A percentile compares a stretch with the other conserved stretches of the same genome.
Conservation (phyloP, 2,329 filamentous ascomycete species). For the Neonectria punicea region DNA sequence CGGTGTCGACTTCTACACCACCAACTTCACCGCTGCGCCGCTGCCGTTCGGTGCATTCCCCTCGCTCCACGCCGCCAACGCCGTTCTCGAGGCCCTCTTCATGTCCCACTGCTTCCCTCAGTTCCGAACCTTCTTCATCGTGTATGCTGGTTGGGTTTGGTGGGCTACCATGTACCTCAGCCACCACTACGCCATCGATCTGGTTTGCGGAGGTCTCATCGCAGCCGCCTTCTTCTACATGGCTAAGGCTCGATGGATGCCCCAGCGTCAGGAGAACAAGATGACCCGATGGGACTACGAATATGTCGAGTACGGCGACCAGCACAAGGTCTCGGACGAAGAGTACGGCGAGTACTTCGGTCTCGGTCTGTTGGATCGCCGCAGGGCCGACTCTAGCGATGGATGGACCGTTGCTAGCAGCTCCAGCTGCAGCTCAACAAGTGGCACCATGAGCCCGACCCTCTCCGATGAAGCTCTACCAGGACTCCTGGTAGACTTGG, state of each 20-base stretch:
- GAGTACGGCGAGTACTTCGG: slow-evolving; percentile 60
- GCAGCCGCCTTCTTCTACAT: slow-evolving; percentile 85
- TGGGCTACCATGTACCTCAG: slow-evolving; percentile 99
- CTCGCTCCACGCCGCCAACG: slow-evolving; percentile 89
- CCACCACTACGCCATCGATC: slow-evolving; percentile 95
- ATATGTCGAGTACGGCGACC: slow-evolving; percentile 85
- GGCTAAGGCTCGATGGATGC: slow-evolving; percentile 81
- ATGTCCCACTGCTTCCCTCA: slow-evolving; percentile 92
- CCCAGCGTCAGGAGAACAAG: slow-evolving; percentile 85
- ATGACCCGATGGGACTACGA: slow-evolving; percentile 94
- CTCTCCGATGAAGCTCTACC: slow-evolving; percentile 56
- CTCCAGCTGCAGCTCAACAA: slow-evolving; percentile 68
- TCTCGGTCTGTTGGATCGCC: slow-evolving; percentile 57
- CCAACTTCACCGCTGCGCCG: slow-evolving; percentile 88
- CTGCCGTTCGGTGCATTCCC: slow-evolving; percentile 96
- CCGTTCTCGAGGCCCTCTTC: slow-evolving; percentile 89
- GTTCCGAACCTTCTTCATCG: slow-evolving; percentile 80
- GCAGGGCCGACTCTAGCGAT: slow-evolving; percentile 71
- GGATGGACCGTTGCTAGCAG: slow-evolving; percentile 92
- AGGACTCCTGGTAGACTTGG: slow-evolving; percentile 50
- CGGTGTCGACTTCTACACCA: slow-evolving; percentile 92
- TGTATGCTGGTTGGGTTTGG: slow-evolving; percentile 93
- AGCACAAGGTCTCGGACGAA: slow-evolving; percentile 55
- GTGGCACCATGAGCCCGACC: slow-evolving; percentile 61
- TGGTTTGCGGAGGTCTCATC: slow-evolving; percentile 85